Evolutionary conservation across 139 green algal species (phyloP).

Genomic region (Edaphochlamys debaryana): DNA sequence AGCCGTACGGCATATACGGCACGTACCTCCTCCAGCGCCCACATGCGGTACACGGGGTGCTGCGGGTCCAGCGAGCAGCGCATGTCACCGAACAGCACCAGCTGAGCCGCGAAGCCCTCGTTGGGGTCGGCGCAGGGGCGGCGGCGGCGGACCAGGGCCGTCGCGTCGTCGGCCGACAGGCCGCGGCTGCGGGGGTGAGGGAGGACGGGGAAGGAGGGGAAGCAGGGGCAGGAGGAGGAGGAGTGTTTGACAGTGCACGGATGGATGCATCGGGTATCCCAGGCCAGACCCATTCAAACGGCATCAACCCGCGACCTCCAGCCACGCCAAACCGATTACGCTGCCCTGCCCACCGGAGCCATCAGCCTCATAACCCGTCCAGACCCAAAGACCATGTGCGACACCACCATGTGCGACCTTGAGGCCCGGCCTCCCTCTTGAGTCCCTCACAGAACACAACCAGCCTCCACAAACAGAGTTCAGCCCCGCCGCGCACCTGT

Average conservation of each 20-base stretch:
- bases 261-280: no score
- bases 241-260: not conserved
- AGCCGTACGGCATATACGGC: no score
- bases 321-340: not conserved
- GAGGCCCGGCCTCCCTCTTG: no score
- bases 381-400: no score
- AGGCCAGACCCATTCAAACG: no score
- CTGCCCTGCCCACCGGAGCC: no score
- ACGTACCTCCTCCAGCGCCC: slow-evolving; percentile 65
- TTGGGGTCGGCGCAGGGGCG: slow-evolving; percentile 63
- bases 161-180: not conserved
- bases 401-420: no score
- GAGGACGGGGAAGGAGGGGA: not conserved
- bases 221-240: not conserved
- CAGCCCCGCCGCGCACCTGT: no score
- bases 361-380: no score
- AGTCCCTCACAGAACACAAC: no score
- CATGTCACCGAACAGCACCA: slow-evolving; percentile 77
- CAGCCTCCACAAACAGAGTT: no score
- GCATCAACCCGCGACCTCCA: no score
- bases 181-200: not conserved
- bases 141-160: not conserved
- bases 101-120: slow-evolving; percentile 78
- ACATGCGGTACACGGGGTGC: slow-evolving; percentile 73
- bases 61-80: slow-evolving; percentile 63